phyloP scores from a whole-genome alignment of 2,329 filamentous ascomycete genomes.

The Claviceps africana region DNA sequence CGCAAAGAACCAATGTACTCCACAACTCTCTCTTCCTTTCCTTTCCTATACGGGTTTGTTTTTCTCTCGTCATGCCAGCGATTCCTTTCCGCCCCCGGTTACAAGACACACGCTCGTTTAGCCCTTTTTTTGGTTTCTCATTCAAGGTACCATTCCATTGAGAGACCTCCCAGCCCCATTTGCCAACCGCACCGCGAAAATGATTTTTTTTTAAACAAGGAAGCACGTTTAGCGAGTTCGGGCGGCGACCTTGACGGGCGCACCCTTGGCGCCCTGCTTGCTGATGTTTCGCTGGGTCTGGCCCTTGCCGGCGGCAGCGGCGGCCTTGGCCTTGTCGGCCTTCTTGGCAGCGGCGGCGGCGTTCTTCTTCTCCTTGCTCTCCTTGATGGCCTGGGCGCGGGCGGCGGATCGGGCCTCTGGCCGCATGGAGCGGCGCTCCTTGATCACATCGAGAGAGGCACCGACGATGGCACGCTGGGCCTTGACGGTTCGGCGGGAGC shows the following conservation, averaged over 20 bases:
- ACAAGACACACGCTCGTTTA: not conserved
- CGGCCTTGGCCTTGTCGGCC: constrained; percentile 96
- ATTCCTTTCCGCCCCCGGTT: not conserved
- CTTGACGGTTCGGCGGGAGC: constrained; percentile 95
- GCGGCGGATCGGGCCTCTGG: constrained; percentile 91
- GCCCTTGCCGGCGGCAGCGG: constrained; percentile 60
- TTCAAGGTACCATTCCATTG: not conserved
- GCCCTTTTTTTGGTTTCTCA: not conserved
- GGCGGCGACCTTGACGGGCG: constrained; percentile 70
- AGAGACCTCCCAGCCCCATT: not conserved
- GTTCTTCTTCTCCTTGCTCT: constrained; percentile 97
- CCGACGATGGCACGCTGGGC: constrained; percentile 97
- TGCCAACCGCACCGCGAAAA: not conserved
- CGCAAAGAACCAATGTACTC: constrained; percentile 24
- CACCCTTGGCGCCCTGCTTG: constrained; percentile 96
- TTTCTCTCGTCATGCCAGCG: not conserved
- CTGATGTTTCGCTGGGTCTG: constrained; percentile 68
- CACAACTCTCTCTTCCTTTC: constrained; percentile 17
- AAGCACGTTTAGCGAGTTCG: constrained; percentile 54
- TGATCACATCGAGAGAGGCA: constrained; percentile 98
- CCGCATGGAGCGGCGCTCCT: constrained; percentile 90
- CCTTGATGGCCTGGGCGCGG: constrained; percentile 82
- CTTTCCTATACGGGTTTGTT: constrained; percentile 14
- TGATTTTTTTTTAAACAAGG: not conserved
- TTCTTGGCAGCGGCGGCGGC: constrained; percentile 85